Evolutionary conservation across 257 asterid species (phyloP).

Genomic region (Dorcoceras hygrometricum): DNA sequence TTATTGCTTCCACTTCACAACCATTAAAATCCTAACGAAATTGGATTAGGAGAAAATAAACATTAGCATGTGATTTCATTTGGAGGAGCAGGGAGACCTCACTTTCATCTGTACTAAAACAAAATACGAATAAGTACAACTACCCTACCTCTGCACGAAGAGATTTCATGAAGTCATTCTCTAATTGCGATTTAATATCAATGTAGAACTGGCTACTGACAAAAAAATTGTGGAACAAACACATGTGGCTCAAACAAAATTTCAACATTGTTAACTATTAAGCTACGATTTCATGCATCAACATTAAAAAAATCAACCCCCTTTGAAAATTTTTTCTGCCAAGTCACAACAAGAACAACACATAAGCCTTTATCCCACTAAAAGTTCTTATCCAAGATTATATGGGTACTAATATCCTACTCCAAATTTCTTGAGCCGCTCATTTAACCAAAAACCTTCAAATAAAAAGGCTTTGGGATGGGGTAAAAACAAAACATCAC

Average conservation of each 20-base stretch:
- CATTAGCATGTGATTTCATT: constrained; percentile 2
- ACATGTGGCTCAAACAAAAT: not conserved
- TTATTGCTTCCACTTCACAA: constrained; percentile 66
- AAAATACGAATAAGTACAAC: constrained; percentile 12
- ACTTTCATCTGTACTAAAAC: constrained; percentile 7
- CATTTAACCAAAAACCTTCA: too few species aligned
- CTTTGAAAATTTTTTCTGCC: too few species aligned
- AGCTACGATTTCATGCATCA: not conserved
- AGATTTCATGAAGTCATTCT: constrained; percentile 77
- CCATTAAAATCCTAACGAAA: constrained; percentile 64
- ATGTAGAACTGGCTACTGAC: constrained; percentile 82
- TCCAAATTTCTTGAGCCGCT: too few species aligned
- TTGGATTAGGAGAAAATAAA: constrained; percentile 4
- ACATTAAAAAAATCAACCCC: not conserved
- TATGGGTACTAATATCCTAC: too few species aligned
- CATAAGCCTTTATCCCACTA: too few species aligned
- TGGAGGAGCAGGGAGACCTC: constrained; percentile 5
- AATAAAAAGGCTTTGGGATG: too few species aligned
- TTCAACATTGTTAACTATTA: not conserved
- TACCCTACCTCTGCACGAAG: constrained; percentile 78
- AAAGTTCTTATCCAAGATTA: too few species aligned
- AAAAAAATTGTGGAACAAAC: constrained; percentile 18
- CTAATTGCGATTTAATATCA: constrained; percentile 71
- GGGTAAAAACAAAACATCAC: too few species aligned
- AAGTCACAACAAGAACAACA: too few species aligned